Conservation (phyloP, 345 rosid species). For the Salix caprea region DNA sequence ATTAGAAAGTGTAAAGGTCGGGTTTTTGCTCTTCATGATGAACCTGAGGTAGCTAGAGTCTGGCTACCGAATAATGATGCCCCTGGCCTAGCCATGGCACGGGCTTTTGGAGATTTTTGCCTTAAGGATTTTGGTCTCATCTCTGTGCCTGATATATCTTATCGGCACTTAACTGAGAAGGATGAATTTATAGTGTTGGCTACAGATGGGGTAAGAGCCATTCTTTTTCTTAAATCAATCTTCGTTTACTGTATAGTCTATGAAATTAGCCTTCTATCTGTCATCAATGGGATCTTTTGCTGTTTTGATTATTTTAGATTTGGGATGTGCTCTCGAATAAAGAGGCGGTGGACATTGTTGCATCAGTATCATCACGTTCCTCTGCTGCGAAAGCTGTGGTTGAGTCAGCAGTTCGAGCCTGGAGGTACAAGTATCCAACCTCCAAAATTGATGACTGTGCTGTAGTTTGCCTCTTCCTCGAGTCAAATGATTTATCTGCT, state of each 20-base stretch:
- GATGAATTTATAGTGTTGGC: conserved; percentile 96
- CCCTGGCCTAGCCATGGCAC: conserved; percentile 99
- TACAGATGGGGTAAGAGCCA: conserved; percentile 76
- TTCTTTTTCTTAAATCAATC: background rate
- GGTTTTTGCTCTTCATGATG: conserved; percentile 91
- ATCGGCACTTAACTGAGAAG: conserved; percentile 52
- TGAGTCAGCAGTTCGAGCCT: conserved; percentile 77
- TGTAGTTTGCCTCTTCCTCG: conserved; percentile 84
- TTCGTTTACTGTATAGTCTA: background rate
- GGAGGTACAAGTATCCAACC: conserved; percentile 91
- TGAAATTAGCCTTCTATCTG: background rate
- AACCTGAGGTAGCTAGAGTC: conserved; percentile 93
- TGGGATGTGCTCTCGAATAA: conserved; percentile 96
- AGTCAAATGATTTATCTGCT: conserved; percentile 40
- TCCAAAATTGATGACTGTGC: conserved; percentile 97
- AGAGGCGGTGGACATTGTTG: conserved; percentile 79
- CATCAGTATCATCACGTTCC: conserved; percentile 64
- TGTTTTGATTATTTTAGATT: conserved; percentile 34
- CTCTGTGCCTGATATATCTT: conserved; percentile 88
- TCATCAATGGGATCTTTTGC: background rate
- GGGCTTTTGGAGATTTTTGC: conserved; percentile 98
- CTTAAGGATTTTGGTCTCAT: conserved; percentile 94
- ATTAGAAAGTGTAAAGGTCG: conserved; percentile 82
- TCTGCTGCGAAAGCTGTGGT: conserved; percentile 78
- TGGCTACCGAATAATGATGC: conserved; percentile 94